Evolutionary conservation across 176 grass and related monocot genomes (phyloP).

Genomic region (Thinopyrum elongatum): DNA sequence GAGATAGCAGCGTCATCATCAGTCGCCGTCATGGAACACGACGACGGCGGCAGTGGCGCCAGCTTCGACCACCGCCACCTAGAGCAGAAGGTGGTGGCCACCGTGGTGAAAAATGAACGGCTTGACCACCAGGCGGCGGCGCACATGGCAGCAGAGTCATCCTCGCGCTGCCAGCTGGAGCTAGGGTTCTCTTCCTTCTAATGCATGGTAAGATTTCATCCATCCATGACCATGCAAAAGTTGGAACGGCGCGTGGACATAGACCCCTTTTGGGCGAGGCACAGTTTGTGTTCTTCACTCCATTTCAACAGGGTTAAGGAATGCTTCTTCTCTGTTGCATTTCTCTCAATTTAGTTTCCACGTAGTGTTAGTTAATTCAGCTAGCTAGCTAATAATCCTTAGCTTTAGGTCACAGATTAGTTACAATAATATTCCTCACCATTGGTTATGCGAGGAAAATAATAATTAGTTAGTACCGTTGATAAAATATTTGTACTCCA

Average conservation of each 20-base stretch:
- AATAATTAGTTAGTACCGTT: not conserved
- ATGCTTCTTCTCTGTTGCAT: conserved; percentile 1
- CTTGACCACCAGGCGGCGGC: not conserved
- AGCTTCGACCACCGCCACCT: not conserved
- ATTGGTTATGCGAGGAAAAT: not conserved
- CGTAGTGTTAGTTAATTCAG: not conserved
- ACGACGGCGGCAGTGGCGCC: not conserved
- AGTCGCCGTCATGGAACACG: not conserved
- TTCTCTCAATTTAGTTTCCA: conserved; percentile 8
- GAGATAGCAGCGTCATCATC: not conserved
- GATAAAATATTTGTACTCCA: not conserved
- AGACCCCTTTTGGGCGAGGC: not conserved
- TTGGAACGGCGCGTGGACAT: not conserved
- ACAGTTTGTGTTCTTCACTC: not conserved
- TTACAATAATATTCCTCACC: not conserved
- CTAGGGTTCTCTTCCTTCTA: conserved; percentile 37
- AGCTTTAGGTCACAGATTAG: not conserved
- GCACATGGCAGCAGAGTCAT: conserved; percentile 13
- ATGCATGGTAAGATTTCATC: conserved; percentile 35
- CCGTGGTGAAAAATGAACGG: not conserved
- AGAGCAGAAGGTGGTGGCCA: not conserved
- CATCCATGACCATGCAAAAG: conserved; percentile 30
- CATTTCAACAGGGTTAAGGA: not conserved
- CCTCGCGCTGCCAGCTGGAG: conserved; percentile 24
- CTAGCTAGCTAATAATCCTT: not conserved